Conservation (phyloP, 1,284 basidiomycete genomes). For the Leccinum brunneo-olivaceum region DNA sequence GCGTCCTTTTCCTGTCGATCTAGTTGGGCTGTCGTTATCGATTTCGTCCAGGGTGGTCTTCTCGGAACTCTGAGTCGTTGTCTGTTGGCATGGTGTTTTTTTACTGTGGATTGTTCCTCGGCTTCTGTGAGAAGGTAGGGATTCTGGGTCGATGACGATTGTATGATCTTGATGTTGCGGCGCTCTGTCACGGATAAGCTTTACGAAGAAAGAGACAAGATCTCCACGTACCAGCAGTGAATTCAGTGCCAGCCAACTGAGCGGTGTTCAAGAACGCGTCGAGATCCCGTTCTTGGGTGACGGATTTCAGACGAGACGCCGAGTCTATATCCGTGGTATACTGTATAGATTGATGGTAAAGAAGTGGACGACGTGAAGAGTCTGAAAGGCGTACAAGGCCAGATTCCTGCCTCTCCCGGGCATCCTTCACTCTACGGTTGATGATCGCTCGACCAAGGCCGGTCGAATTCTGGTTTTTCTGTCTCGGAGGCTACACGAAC, state of each 20-base stretch:
- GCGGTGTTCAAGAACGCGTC: conserved; percentile 97
- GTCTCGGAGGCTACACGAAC: conserved; percentile 22
- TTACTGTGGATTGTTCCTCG: conserved; percentile 73
- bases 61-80: conserved; percentile 76
- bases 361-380: background rate
- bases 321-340: conserved; percentile 75
- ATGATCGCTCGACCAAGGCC: conserved; percentile 90
- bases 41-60: conserved; percentile 79
- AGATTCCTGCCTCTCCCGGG: conserved; percentile 62
- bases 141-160: conserved; percentile 66
- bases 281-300: conserved; percentile 94
- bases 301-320: conserved; percentile 73
- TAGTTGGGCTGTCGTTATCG: conserved; percentile 69
- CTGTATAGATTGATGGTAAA: conserved; percentile 35
- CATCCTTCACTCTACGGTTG: conserved; percentile 82
- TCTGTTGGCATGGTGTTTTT: conserved; percentile 71
- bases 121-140: conserved; percentile 82
- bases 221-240: conserved; percentile 77
- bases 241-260: conserved; percentile 90
- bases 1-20: conserved; percentile 84
- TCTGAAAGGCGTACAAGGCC: conserved; percentile 53
- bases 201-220: background rate
- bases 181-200: conserved; percentile 54
- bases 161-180: conserved; percentile 88
- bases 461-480: conserved; percentile 51